Evolutionary conservation across 805 yeast species (phyloP).

Genomic region (Sugiyamaella lignohabitans): DNA sequence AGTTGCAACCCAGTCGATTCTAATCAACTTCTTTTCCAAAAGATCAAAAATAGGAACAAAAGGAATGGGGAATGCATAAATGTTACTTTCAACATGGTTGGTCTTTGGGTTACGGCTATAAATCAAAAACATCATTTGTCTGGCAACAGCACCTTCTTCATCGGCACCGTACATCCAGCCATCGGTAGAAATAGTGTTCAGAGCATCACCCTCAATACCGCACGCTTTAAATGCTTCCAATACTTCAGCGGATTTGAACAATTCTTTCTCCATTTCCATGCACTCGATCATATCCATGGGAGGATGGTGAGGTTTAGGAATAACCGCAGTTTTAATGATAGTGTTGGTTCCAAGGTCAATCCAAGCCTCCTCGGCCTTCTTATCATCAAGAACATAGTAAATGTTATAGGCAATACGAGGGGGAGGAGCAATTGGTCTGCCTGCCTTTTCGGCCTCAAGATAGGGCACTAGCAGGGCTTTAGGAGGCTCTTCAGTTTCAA

Average conservation of each 20-base stretch:
- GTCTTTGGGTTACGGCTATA: conserved; percentile 62
- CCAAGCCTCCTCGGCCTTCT: conserved; percentile 59
- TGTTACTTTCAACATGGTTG: conserved; percentile 31
- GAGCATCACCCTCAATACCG: conserved; percentile 30
- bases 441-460: conserved; percentile 58
- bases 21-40: conserved; percentile 51
- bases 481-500: conserved; percentile 56
- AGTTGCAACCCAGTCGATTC: conserved; percentile 70
- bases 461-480: conserved; percentile 62
- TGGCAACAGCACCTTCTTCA: conserved; percentile 37
- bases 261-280: conserved; percentile 43
- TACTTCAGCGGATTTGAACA: conserved; percentile 46
- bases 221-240: conserved; percentile 61
- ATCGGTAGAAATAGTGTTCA: conserved; percentile 47
- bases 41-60: conserved; percentile 74
- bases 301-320: conserved; percentile 60
- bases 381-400: conserved; percentile 50
- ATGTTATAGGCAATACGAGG: conserved; percentile 64
- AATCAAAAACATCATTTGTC: conserved; percentile 61
- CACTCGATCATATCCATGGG: conserved; percentile 68
- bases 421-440: conserved; percentile 44
- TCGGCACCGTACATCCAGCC: conserved; percentile 89
- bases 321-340: conserved; percentile 48
- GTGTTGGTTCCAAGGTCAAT: conserved; percentile 59
- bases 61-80: conserved; percentile 59